Conservation (phyloP, 2,329 filamentous ascomycete genomes). For the Verruconis gallopava region DNA sequence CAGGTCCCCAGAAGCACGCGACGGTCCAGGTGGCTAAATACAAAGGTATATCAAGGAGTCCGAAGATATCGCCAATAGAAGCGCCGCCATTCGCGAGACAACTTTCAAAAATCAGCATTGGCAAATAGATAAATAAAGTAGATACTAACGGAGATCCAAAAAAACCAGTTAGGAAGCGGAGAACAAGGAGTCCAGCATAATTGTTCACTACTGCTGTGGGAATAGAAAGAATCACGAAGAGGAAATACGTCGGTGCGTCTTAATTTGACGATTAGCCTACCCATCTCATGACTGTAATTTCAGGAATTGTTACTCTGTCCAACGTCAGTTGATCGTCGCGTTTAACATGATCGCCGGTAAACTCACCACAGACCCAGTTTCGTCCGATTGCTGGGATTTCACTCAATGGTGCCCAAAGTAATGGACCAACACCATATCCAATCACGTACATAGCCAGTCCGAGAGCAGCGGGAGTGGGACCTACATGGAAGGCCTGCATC, state of each 20-base stretch:
- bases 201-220: slow-evolving; percentile 36
- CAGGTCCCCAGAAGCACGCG: slow-evolving; percentile 26
- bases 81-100: slow-evolving; percentile 44
- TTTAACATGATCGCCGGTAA: too few relatives aligned
- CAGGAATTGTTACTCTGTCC: too few relatives aligned
- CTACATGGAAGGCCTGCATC: slow-evolving; percentile 31
- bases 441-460: slow-evolving; percentile 38
- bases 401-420: slow-evolving; percentile 30
- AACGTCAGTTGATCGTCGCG: too few relatives aligned
- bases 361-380: slow-evolving; percentile 38
- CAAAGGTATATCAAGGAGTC: slow-evolving; percentile 31
- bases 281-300: too few relatives aligned
- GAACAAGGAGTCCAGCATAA: slow-evolving; percentile 38
- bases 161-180: slow-evolving; percentile 41
- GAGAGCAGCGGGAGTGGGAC: slow-evolving; percentile 32
- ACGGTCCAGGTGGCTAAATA: slow-evolving; percentile 31
- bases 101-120: neutral
- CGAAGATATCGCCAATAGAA: slow-evolving; percentile 35
- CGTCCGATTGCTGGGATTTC: slow-evolving; percentile 39
- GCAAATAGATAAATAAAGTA: neutral
- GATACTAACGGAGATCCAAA: slow-evolving; percentile 38
- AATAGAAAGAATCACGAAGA: slow-evolving; percentile 39
- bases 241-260: slow-evolving; percentile 27
- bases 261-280: too few relatives aligned
- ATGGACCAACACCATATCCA: slow-evolving; percentile 35